Evolutionary conservation across 768 basidiomycete genomes (phyloP).

Genomic region (Trametes cingulata): DNA sequence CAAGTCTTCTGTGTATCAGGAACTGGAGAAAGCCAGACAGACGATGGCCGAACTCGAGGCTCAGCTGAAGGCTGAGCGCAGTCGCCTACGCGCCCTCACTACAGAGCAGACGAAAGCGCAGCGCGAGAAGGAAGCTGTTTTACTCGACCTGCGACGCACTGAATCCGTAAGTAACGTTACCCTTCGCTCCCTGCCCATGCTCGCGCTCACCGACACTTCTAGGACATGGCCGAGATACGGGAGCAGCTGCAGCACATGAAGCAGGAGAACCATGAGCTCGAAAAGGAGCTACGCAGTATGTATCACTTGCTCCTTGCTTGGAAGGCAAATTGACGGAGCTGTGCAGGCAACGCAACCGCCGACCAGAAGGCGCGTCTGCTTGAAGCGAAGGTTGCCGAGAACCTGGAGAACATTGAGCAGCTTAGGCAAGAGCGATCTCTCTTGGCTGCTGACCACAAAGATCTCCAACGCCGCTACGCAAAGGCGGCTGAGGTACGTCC

Average conservation of each 20-base stretch:
- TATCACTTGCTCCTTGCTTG: background rate
- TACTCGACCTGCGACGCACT: slow-evolving; percentile 65
- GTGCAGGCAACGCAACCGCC: slow-evolving; percentile 57
- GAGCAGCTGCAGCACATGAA: slow-evolving; percentile 67
- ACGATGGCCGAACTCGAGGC: slow-evolving; percentile 69
- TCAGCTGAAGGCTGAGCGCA: slow-evolving; percentile 70
- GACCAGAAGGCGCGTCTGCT: slow-evolving; percentile 76
- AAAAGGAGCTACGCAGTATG: slow-evolving; percentile 72
- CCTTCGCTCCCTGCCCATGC: background rate
- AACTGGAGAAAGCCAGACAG: slow-evolving; percentile 65
- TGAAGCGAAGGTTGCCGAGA: slow-evolving; percentile 67
- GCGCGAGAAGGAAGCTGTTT: slow-evolving; percentile 64
- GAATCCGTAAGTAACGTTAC: slow-evolving; percentile 56
- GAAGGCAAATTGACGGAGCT: background rate
- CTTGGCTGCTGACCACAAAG: slow-evolving; percentile 69
- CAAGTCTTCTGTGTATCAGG: slow-evolving; percentile 42
- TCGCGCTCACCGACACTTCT: slow-evolving; percentile 8
- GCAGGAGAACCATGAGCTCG: slow-evolving; percentile 71
- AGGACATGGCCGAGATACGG: slow-evolving; percentile 83
- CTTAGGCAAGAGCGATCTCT: slow-evolving; percentile 76
- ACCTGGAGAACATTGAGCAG: slow-evolving; percentile 67
- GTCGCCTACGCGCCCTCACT: slow-evolving; percentile 59
- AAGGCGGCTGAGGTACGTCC: slow-evolving; percentile 62
- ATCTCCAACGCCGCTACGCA: slow-evolving; percentile 65
- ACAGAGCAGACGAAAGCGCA: slow-evolving; percentile 63